Percentiles rank a stretch among this genome's conserved stretches.
Evolutionary conservation across 2,329 filamentous ascomycete species (phyloP).

Genomic region (Microcyclosporella mali): DNA sequence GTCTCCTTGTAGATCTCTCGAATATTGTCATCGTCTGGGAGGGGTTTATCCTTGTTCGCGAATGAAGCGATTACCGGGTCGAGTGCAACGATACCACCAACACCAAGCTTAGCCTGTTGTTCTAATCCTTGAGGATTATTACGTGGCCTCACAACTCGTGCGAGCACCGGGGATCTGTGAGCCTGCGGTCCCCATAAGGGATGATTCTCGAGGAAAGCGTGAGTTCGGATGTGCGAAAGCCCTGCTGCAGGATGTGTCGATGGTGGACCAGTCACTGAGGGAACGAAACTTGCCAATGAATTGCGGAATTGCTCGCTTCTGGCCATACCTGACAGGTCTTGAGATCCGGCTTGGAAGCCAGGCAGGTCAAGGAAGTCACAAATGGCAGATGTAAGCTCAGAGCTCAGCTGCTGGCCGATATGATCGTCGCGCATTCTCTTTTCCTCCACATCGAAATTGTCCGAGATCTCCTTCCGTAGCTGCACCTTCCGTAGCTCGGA

Average conservation of each 20-base stretch:
- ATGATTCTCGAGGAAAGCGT: conserved; percentile 53
- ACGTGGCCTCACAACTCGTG: conserved; percentile 50
- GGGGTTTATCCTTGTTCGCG: background rate
- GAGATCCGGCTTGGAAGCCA: conserved; percentile 5
- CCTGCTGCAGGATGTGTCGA: conserved; percentile 61
- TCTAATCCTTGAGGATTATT: conserved; percentile 34
- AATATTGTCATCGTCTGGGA: background rate
- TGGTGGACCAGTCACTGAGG: conserved; percentile 43
- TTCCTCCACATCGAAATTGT: conserved; percentile 24
- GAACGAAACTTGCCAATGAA: conserved; percentile 5
- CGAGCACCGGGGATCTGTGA: conserved; percentile 47
- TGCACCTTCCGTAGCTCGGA: conserved; percentile 9
- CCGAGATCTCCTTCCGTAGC: conserved; percentile 20
- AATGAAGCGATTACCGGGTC: conserved; percentile 21
- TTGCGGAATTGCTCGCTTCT: conserved; percentile 1
- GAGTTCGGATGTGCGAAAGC: conserved; percentile 54
- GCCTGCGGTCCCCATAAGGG: conserved; percentile 55
- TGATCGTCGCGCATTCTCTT: conserved; percentile 43
- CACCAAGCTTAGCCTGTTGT: conserved; percentile 35
- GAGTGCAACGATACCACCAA: conserved; percentile 40
- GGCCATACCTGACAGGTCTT: background rate
- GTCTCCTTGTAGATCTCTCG: conserved; percentile 35
- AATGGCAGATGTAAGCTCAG: conserved; percentile 49
- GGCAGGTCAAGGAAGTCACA: conserved; percentile 51
- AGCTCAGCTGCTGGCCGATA: conserved; percentile 41